Conservation (phyloP, 169 alveolate species). For the Besnoitia besnoiti region DNA sequence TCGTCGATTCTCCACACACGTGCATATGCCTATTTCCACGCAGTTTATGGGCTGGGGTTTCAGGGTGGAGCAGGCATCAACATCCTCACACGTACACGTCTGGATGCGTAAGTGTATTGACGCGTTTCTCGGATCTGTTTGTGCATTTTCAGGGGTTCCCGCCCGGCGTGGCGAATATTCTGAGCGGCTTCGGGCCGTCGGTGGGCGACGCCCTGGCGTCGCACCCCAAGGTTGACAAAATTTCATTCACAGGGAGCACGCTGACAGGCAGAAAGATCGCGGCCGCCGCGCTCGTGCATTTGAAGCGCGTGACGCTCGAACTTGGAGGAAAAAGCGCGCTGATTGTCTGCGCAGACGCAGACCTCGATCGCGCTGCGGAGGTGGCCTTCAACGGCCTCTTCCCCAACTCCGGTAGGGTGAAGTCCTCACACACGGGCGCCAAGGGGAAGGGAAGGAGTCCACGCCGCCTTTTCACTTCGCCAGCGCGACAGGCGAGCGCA, state of each 20-base stretch:
- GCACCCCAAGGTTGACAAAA: slow-evolving; percentile 78
- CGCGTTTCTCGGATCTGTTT: too few species aligned
- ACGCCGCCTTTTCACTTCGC: too few species aligned
- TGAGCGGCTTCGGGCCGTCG: slow-evolving; percentile 84
- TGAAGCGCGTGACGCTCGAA: slow-evolving; percentile 85
- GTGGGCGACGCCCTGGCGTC: slow-evolving; percentile 77
- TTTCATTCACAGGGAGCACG: slow-evolving; percentile 90
- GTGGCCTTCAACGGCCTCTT: slow-evolving; percentile 80
- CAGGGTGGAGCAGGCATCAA: too few species aligned
- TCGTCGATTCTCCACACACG: background rate
- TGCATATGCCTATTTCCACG: background rate
- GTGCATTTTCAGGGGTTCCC: slow-evolving; percentile 80
- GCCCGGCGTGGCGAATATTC: slow-evolving; percentile 85
- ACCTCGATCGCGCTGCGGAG: slow-evolving; percentile 82
- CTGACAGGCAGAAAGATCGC: slow-evolving; percentile 78
- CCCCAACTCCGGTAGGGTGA: slow-evolving; percentile 73
- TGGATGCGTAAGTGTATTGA: too few species aligned
- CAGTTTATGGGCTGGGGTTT: too few species aligned
- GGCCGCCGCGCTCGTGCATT: slow-evolving; percentile 69
- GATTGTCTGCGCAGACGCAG: slow-evolving; percentile 84
- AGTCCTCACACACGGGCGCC: too few species aligned
- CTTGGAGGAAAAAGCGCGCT: slow-evolving; percentile 91
- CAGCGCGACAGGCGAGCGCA: too few species aligned
- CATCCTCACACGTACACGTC: too few species aligned
- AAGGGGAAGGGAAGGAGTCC: too few species aligned